Evolutionary conservation across 805 yeast genomes (phyloP).

Genomic region (Yamadazyma takamatsuzukensis): DNA sequence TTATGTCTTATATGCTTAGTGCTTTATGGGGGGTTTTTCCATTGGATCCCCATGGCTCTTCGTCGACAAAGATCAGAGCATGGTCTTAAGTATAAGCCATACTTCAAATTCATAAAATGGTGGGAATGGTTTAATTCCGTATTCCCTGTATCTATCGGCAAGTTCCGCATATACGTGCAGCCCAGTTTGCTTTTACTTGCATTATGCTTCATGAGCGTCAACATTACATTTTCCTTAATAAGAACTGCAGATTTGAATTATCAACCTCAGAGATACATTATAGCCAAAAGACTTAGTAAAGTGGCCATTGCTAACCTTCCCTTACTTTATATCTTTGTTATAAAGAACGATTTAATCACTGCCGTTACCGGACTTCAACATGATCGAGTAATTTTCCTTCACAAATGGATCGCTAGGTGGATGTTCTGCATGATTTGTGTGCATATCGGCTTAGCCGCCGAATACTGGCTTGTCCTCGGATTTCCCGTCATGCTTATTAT

Average conservation of each 20-base stretch:
- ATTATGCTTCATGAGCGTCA: slow-evolving; percentile 24
- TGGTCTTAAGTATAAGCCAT: slow-evolving; percentile 14
- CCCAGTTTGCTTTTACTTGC: slow-evolving; percentile 37
- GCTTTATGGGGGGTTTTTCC: slow-evolving; percentile 39
- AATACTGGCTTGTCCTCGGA: slow-evolving; percentile 40
- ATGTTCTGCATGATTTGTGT: slow-evolving; percentile 32
- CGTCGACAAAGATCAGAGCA: slow-evolving; percentile 19
- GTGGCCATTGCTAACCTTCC: slow-evolving; percentile 41
- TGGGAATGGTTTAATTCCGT: slow-evolving; percentile 29
- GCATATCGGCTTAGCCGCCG: slow-evolving; percentile 30
- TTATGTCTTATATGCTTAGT: slow-evolving; percentile 22
- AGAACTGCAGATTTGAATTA: slow-evolving; percentile 38
- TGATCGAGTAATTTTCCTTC: slow-evolving; percentile 37
- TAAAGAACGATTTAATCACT: slow-evolving; percentile 39
- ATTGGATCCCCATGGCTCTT: slow-evolving; percentile 37
- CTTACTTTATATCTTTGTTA: slow-evolving; percentile 28
- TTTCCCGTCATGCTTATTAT: slow-evolving; percentile 38
- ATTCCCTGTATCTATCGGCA: slow-evolving; percentile 15
- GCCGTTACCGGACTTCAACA: slow-evolving; percentile 39
- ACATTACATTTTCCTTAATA: slow-evolving; percentile 23
- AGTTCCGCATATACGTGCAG: slow-evolving; percentile 27
- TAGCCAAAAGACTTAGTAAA: slow-evolving; percentile 41
- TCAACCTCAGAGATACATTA: slow-evolving; percentile 33
- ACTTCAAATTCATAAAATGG: slow-evolving; percentile 22
- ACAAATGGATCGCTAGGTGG: slow-evolving; percentile 43